Base-by-base conservation (phyloP, 768 basidiomycete species). In the Agrocybe pediades region DNA sequence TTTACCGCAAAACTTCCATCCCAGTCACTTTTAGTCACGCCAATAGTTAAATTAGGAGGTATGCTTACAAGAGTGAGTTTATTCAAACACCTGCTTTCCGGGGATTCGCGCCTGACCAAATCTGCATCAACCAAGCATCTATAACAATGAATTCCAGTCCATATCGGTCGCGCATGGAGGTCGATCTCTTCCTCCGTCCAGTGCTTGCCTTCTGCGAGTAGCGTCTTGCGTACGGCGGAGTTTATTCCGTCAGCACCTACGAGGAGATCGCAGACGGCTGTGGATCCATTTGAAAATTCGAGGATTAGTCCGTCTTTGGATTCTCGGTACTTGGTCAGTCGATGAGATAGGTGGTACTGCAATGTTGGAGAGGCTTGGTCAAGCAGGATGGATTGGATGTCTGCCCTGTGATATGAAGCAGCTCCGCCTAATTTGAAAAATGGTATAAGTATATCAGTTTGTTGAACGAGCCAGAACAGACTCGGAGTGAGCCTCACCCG, bases 191-290 rank as follows among this genome's bases (percentile, higher is more conserved):
- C 62, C 49, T 62, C 67, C 36, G 68, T 61, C 51, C 60, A 49
- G 20, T 61, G 55, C 4, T 69, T 70, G 50, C 69, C 68, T 54
- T 72, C 73, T 46, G 53, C 57, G 30, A 74, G 51, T 15, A 50
- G 49, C 13, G 4, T 57, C 26, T 59, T 60, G 8, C 78, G 70
- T 55, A 84, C 79, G 20, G 68, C 71, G 3, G 84, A 86, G 60
- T 80, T 81, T 40, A 87, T 55, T 2, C 86, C 86, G 54, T 87
- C 86, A 6, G 84, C 84, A 26, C 85, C 86, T 30, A 87, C 68
- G 68, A 89, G 74, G 7, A 88, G 57, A 60, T 88, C 86, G 62
- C 85, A 87, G 6, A 71, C 65, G 1, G 81, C 74, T 3, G 69
- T 74, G 9, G 82, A 69, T 25, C 84, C 85, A 57, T 88, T 86